Percentiles rank a stretch among this genome's conserved stretches.
phyloP scores from a whole-genome alignment of 768 basidiomycete species.

The Mycena belliarum region DNA sequence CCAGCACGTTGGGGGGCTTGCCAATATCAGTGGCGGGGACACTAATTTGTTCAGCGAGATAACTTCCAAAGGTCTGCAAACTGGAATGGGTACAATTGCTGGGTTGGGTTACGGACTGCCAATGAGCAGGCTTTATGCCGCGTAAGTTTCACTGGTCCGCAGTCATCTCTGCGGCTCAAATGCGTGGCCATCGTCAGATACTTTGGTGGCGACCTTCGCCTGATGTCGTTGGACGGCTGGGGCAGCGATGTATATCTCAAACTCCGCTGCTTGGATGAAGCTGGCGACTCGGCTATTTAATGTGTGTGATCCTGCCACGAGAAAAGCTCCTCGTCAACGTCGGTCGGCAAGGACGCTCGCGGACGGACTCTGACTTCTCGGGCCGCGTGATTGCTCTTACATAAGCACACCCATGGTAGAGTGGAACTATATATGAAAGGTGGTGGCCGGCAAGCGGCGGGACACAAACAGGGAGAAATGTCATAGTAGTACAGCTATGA shows the following conservation, averaged over 20 bases:
- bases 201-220: slow-evolving; percentile 83
- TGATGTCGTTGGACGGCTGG: slow-evolving; percentile 63
- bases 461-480: no score
- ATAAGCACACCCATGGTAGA: no score
- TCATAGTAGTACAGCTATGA: no score
- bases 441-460: no score
- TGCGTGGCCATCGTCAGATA: slow-evolving; percentile 46
- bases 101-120: slow-evolving; percentile 40
- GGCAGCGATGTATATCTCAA: slow-evolving; percentile 47
- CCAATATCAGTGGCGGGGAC: slow-evolving; percentile 51
- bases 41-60: slow-evolving; percentile 75
- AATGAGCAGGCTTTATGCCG: slow-evolving; percentile 76
- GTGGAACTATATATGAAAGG: no score
- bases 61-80: slow-evolving; percentile 73
- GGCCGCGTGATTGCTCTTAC: no score
- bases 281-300: slow-evolving; percentile 52
- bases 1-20: slow-evolving; percentile 73
- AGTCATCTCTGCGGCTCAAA: background rate
- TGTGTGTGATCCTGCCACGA: no score
- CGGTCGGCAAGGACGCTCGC: no score
- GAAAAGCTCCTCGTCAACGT: no score
- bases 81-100: slow-evolving; percentile 45
- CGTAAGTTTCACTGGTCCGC: slow-evolving; percentile 30
- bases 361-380: no score
- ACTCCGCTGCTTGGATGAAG: slow-evolving; percentile 52